Evolutionary conservation across 192 early-diverging fungal species (phyloP), one percentile per base, ranked within the genome.

Genomic region (Spinellus fusiger): DNA sequence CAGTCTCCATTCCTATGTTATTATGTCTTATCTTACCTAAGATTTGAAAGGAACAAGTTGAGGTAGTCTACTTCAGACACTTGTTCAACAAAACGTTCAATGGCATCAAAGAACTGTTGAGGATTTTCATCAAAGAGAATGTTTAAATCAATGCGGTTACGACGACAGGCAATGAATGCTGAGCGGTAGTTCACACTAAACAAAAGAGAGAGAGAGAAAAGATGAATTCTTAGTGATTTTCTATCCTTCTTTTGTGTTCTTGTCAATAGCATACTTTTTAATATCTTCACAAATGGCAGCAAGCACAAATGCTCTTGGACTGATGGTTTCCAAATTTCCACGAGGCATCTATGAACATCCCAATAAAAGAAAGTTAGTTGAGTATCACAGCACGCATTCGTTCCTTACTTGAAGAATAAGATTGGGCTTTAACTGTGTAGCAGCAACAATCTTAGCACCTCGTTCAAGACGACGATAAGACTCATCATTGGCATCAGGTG

Each of bases 111-210:
- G 59, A 98, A 95, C 31, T 69, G 55, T 34, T 80, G 71, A 7
- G 86, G 83, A 18, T 79, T 70, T 59, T 93, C 84, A 67, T 98
- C 95, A 44, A 87, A 84, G 7, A 98, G 54, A 5, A 98, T 72
- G 67, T 98, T 98, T 74, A 98, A 76, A 66, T 97, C 94, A 56
- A 98, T 93, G 25, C 94, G 84, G 71, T 97, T 90, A 38, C 82
- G 86, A 32, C 96, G 86, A 74, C 93, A 96, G 0, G 79, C 65
- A 6, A 89, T 35, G 37, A 97, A 93, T 0, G 95, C 96, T 2
- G 79, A 79, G 25, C 78, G 73, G 72, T 89, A 98, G 38, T 89
- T 80, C n/a, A 76, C 62, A 23, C 69, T 79, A 55, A 16, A 59
- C 44, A 18, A 25, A 27, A 20, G 13, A 13, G 4, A 10, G 12